These are phyloP conservation scores for Thielaviopsis ethacetica DNA, from an alignment of 2,329 filamentous ascomycete genomes.

Conservation along the genomic window DNA sequence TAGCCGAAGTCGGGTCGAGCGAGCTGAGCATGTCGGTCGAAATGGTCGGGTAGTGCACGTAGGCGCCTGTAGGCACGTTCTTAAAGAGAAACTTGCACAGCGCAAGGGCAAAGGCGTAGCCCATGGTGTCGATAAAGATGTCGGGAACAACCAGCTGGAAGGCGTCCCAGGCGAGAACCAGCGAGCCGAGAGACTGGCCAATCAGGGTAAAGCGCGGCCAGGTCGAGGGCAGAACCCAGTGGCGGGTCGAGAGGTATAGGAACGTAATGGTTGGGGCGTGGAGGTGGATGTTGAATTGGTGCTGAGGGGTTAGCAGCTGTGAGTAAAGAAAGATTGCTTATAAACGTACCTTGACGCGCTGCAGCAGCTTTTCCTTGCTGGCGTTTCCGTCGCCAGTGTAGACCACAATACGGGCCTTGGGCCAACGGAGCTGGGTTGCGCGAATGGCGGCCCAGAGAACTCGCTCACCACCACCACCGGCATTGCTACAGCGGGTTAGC, in stretches of 20 bases:
- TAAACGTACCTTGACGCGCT: conserved; percentile 50
- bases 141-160: conserved; percentile 86
- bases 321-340: background rate
- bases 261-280: conserved; percentile 72
- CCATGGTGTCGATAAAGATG: conserved; percentile 95
- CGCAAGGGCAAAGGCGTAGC: conserved; percentile 80
- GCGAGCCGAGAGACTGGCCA: conserved; percentile 81
- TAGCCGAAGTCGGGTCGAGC: conserved; percentile 44
- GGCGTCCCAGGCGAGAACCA: conserved; percentile 79
- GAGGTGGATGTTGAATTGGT: conserved; percentile 82
- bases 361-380: conserved; percentile 62
- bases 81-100: conserved; percentile 71
- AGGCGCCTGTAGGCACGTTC: conserved; percentile 68
- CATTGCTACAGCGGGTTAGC: conserved; percentile 45
- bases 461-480: conserved; percentile 85
- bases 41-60: conserved; percentile 96
- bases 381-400: conserved; percentile 93
- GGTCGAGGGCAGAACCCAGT: conserved; percentile 70
- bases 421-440: conserved; percentile 78
- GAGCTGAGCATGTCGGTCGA: conserved; percentile 93
- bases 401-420: conserved; percentile 73
- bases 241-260: conserved; percentile 75
- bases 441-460: conserved; percentile 93
- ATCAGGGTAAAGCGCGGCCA: conserved; percentile 88
- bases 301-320: conserved; percentile 26